A percentile compares a stretch with the other conserved stretches of the same genome.
These are phyloP conservation scores for Boletus bicolor DNA, from an alignment of 768 basidiomycete genomes.

Conservation along the genomic window DNA sequence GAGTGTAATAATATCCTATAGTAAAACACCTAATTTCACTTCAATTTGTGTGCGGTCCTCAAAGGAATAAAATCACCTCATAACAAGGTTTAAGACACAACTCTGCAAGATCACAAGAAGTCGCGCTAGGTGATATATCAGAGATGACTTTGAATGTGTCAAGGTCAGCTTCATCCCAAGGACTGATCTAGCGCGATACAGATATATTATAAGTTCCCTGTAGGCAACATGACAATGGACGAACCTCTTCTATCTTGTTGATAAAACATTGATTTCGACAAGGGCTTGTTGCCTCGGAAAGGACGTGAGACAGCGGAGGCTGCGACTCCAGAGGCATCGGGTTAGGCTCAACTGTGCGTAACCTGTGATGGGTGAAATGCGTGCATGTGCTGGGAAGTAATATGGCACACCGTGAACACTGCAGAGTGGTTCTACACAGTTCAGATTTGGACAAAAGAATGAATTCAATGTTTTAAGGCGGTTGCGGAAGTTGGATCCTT, in stretches of 20 bases:
- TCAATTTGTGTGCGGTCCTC: not conserved
- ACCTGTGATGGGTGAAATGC: constrained; percentile 18
- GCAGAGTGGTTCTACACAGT: constrained; percentile 51
- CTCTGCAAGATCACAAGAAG: constrained; percentile 53
- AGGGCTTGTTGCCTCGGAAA: constrained; percentile 13
- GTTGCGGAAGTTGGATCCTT: constrained; percentile 17
- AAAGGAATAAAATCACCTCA: constrained; percentile 40
- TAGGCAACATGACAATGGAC: not conserved
- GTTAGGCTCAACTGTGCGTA: constrained; percentile 23
- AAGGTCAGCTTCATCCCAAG: constrained; percentile 41
- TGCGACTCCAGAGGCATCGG: constrained; percentile 8
- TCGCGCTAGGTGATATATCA: constrained; percentile 41
- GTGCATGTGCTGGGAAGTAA: not conserved
- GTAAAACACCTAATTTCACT: constrained; percentile 21
- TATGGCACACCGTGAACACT: constrained; percentile 42
- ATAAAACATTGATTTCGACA: constrained; percentile 32
- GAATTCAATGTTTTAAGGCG: constrained; percentile 37
- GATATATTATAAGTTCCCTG: not conserved
- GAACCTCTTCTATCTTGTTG: constrained; percentile 13
- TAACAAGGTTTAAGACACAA: constrained; percentile 57
- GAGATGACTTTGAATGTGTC: constrained; percentile 40
- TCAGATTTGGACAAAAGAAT: constrained; percentile 51
- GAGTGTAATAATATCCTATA: constrained; percentile 16
- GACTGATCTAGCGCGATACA: constrained; percentile 14
- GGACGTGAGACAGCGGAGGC: not conserved